Conservation (phyloP, 164 flowering plant species). For the Taxillus chinensis region DNA sequence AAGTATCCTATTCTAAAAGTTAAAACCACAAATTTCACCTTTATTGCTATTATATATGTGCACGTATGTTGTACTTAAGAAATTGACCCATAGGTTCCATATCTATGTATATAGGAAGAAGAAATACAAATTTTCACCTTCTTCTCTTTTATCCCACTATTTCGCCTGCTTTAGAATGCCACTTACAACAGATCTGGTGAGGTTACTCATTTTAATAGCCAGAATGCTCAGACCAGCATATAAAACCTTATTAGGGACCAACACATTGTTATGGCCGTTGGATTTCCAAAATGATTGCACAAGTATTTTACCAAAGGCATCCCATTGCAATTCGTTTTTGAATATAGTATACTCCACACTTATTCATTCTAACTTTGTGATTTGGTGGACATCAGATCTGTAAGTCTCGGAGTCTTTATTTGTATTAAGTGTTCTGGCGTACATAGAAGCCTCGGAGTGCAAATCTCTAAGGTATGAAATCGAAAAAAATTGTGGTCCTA, state of each 20-base stretch:
- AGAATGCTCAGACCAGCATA: neutral
- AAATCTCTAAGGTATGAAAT: conserved; percentile 68
- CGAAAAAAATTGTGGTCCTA: neutral
- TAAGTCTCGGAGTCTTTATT: conserved; percentile 66
- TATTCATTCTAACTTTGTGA: conserved; percentile 6
- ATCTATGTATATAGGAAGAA: neutral
- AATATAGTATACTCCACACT: neutral
- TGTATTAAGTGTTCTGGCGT: conserved; percentile 95
- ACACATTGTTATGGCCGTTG: neutral
- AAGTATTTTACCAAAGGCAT: neutral
- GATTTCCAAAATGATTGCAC: neutral
- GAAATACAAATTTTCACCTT: neutral
- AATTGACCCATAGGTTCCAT: neutral
- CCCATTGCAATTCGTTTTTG: too few relatives aligned
- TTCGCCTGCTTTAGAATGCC: too few relatives aligned
- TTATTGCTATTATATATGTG: too few relatives aligned
- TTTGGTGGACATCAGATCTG: conserved; percentile 41
- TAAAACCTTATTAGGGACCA: neutral
- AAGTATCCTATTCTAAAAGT: conserved; percentile 24
- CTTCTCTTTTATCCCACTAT: neutral
- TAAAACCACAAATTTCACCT: too few relatives aligned
- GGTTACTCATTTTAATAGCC: too few relatives aligned
- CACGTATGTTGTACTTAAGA: neutral
- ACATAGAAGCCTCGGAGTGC: conserved; percentile 93
- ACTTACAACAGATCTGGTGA: too few relatives aligned